These are phyloP conservation scores for Lolium rigidum DNA, from an alignment of 176 grass and related monocot genomes.

Conservation along the genomic window DNA sequence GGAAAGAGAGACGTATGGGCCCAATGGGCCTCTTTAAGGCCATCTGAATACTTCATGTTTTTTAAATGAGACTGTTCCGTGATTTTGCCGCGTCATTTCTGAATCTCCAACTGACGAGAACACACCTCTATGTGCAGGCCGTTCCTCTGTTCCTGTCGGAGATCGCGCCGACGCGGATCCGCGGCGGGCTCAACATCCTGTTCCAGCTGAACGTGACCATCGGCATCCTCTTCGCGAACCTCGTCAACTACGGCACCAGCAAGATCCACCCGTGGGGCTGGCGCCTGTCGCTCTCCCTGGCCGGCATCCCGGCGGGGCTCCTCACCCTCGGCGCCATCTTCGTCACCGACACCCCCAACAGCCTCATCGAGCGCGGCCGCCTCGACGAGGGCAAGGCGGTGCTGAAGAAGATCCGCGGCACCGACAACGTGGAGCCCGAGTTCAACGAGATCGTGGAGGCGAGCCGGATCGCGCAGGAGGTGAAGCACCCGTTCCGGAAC, in stretches of 20 bases:
- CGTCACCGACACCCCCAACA: conserved; percentile 85
- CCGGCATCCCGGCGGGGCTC: conserved; percentile 78
- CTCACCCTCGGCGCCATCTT: conserved; percentile 77
- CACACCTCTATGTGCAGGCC: conserved; percentile 49
- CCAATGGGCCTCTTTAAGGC: background rate
- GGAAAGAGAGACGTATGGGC: background rate
- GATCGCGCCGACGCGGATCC: conserved; percentile 89
- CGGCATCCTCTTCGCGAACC: conserved; percentile 88
- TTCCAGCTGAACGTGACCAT: conserved; percentile 98
- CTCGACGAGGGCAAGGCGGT: conserved; percentile 79
- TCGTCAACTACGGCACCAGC: conserved; percentile 77
- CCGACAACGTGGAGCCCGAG: conserved; percentile 77
- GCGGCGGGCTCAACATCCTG: conserved; percentile 91
- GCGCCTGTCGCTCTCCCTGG: conserved; percentile 77
- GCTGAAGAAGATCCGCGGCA: conserved; percentile 75
- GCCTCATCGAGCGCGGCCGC: conserved; percentile 80
- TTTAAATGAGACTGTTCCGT: background rate
- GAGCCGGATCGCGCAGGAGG: conserved; percentile 72
- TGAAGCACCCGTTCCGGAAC: conserved; percentile 97
- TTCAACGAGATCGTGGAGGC: conserved; percentile 91
- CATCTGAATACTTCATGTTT: background rate
- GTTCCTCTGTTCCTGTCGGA: conserved; percentile 91
- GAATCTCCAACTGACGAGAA: background rate
- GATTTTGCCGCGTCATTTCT: background rate
- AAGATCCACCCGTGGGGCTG: conserved; percentile 87